Conservation (phyloP, 192 early-diverging fungal genomes). For the Phycomyces blakesleeanus region DNA sequence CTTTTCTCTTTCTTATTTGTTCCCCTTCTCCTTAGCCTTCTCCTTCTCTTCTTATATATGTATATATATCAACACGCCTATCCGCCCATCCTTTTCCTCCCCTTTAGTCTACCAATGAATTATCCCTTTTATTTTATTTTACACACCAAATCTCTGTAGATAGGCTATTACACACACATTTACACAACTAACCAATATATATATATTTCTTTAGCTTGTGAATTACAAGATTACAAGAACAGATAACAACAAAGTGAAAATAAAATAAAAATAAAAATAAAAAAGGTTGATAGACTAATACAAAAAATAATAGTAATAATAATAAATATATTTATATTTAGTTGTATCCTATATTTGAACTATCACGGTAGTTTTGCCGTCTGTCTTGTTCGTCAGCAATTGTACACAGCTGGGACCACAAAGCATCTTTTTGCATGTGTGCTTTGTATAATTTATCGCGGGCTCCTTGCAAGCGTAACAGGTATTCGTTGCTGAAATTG, state of each 20-base stretch:
- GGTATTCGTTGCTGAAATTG: conserved; percentile 55
- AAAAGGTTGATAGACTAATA: no score
- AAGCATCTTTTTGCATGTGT: conserved; percentile 44
- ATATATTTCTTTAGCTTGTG: no score
- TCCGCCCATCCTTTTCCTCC: no score
- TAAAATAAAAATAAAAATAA: conserved; percentile 12
- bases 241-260: no score
- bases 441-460: conserved; percentile 50
- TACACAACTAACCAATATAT: no score
- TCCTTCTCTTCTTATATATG: no score
- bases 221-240: no score
- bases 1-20: background rate
- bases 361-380: conserved; percentile 12
- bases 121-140: no score
- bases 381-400: conserved; percentile 32
- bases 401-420: conserved; percentile 45
- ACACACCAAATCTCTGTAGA: no score
- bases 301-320: background rate
- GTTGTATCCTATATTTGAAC: background rate
- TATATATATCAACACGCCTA: no score
- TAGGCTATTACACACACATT: no score
- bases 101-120: background rate
- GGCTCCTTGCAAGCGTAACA: conserved; percentile 49
- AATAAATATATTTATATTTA: background rate
- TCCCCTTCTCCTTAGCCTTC: no score